phyloP scores from a whole-genome alignment of 1,284 basidiomycete genomes.

The Salmacisia buchloeana region DNA sequence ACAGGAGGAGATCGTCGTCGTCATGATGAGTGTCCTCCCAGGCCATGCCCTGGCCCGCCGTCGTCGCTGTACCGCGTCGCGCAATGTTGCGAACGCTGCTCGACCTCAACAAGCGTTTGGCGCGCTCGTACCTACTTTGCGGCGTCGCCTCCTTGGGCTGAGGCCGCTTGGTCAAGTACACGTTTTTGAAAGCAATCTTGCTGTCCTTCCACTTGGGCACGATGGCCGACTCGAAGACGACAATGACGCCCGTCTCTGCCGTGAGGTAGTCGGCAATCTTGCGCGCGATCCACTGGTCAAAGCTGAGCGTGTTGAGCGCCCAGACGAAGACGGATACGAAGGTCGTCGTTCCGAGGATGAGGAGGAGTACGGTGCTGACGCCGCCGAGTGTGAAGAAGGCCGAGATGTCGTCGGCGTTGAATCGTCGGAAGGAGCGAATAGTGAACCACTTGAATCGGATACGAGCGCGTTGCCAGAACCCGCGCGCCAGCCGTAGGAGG shows the following conservation, averaged over 20 bases:
- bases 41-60: conserved; percentile 36
- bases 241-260: conserved; percentile 81
- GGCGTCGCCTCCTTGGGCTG: background rate
- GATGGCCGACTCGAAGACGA: conserved; percentile 95
- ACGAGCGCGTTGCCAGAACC: conserved; percentile 80
- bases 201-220: conserved; percentile 97
- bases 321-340: conserved; percentile 92
- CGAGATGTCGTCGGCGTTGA: conserved; percentile 93
- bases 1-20: conserved; percentile 25
- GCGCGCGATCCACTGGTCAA: conserved; percentile 83
- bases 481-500: conserved; percentile 74
- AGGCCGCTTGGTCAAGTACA: conserved; percentile 61
- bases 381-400: conserved; percentile 80
- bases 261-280: conserved; percentile 90
- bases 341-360: conserved; percentile 92
- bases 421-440: conserved; percentile 87
- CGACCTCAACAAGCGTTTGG: conserved; percentile 11
- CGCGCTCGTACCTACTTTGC: background rate
- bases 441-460: conserved; percentile 98
- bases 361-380: conserved; percentile 85
- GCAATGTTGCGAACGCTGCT: no score
- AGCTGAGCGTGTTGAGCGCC: conserved; percentile 76
- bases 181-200: conserved; percentile 90
- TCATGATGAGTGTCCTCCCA: conserved; percentile 44
- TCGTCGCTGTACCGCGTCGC: conserved; percentile 16